Percentiles rank a stretch among this genome's conserved stretches.
Evolutionary conservation across 2,329 filamentous ascomycete genomes (phyloP).

Genomic region (Aspergillus brunneoviolaceus): DNA sequence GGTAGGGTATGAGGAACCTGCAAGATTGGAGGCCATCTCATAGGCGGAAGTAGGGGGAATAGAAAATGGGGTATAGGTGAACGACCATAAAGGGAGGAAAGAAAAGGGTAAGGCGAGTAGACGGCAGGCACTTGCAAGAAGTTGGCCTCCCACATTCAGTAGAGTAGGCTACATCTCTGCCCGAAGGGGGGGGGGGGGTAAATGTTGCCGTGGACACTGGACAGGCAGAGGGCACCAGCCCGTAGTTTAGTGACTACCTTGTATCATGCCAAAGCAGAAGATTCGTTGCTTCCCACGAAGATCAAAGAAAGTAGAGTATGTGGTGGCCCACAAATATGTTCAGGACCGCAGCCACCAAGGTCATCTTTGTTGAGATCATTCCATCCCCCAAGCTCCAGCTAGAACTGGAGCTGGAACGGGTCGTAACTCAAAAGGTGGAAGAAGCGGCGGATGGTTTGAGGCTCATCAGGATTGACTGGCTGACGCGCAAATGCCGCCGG

Average conservation of each 20-base stretch:
- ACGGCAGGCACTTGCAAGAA: too few species aligned
- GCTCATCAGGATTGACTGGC: background rate
- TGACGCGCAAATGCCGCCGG: background rate
- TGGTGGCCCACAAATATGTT: background rate
- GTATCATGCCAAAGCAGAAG: slow-evolving; percentile 3
- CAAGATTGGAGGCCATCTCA: background rate
- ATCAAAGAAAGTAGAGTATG: background rate
- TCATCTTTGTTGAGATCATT: background rate
- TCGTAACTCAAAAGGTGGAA: background rate
- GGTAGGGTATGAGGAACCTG: slow-evolving; percentile 1
- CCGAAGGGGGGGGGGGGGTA: background rate
- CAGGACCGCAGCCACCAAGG: background rate
- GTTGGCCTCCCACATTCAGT: background rate
- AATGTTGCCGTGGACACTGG: background rate
- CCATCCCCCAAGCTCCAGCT: background rate
- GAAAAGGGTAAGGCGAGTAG: background rate
- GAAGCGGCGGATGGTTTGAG: background rate
- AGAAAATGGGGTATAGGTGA: background rate
- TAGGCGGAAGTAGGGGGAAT: background rate
- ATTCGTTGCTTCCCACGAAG: background rate
- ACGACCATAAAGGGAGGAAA: background rate
- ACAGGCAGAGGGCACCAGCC: background rate
- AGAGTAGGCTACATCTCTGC: background rate
- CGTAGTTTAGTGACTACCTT: slow-evolving; percentile 5
- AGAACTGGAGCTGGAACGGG: background rate